Conservation (phyloP, 2,329 filamentous ascomycete species). For the Didymella lethalis region DNA sequence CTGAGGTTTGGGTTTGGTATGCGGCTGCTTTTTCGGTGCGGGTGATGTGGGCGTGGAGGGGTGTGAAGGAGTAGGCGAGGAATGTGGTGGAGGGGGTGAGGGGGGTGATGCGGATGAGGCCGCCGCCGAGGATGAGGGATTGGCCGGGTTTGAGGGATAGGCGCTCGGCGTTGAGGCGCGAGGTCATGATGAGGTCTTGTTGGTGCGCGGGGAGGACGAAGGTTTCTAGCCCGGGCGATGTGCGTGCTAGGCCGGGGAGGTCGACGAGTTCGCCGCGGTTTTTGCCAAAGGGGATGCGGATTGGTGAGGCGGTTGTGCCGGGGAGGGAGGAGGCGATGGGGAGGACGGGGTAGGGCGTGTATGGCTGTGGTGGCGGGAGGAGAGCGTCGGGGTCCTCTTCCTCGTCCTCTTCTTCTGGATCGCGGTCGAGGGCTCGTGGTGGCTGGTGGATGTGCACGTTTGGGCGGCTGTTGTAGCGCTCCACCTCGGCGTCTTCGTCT, state of each 20-base stretch:
- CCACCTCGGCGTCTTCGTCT: conserved; percentile 43
- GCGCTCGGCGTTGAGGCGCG: conserved; percentile 76
- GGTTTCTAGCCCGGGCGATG: conserved; percentile 67
- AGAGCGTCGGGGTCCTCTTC: conserved; percentile 56
- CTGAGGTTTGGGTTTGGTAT: conserved; percentile 66
- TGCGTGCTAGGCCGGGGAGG: conserved; percentile 82
- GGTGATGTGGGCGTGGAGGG: conserved; percentile 78
- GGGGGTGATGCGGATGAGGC: conserved; percentile 87
- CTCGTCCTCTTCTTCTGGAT: conserved; percentile 35
- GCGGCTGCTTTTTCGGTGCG: conserved; percentile 79
- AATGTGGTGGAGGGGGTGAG: conserved; percentile 69
- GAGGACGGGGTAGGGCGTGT: conserved; percentile 81
- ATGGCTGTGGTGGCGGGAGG: conserved; percentile 77
- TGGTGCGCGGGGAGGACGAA: conserved; percentile 74
- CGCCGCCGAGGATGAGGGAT: conserved; percentile 80
- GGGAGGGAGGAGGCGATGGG: conserved; percentile 86
- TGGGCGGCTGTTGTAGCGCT: conserved; percentile 30
- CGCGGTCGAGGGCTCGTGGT: conserved; percentile 24
- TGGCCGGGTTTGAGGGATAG: conserved; percentile 75
- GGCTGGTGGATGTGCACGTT: conserved; percentile 34
- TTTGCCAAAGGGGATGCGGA: conserved; percentile 87
- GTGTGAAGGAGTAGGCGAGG: conserved; percentile 86
- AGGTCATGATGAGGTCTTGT: conserved; percentile 77
- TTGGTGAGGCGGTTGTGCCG: conserved; percentile 93
- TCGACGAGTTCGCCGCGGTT: conserved; percentile 92